A percentile compares a stretch with the other conserved stretches of the same genome.
Conservation (phyloP, 192 early-diverging fungal species). For the Lunasporangiospora selenospora region DNA sequence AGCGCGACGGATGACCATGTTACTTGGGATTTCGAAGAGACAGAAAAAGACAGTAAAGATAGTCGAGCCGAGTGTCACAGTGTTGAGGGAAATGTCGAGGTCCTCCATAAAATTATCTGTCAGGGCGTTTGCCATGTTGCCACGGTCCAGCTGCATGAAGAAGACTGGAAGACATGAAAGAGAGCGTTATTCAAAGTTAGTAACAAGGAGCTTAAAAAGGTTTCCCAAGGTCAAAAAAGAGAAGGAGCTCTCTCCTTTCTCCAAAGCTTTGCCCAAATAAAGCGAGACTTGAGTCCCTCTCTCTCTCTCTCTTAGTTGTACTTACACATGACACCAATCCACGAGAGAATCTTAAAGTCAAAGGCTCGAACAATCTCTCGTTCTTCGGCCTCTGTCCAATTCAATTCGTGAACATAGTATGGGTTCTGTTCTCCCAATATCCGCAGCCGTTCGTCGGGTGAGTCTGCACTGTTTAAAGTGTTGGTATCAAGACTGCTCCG, state of each 20-base stretch:
- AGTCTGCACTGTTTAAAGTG: not conserved
- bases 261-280: not conserved
- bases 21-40: slow-evolving; percentile 54
- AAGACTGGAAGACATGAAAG: slow-evolving; percentile 23
- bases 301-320: too few relatives aligned
- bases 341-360: not conserved
- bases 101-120: slow-evolving; percentile 58
- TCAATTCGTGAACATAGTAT: slow-evolving; percentile 40
- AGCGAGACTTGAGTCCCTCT: too few relatives aligned
- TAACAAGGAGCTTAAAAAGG: not conserved
- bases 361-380: slow-evolving; percentile 51
- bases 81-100: slow-evolving; percentile 53
- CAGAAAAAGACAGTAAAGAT: slow-evolving; percentile 53
- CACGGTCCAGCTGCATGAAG: slow-evolving; percentile 55
- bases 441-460: slow-evolving; percentile 8
- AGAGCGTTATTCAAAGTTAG: not conserved
- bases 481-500: slow-evolving; percentile 1
- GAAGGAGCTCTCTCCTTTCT: not conserved
- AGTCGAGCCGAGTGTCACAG: slow-evolving; percentile 54
- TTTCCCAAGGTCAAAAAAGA: too few relatives aligned
- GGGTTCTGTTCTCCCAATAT: slow-evolving; percentile 18
- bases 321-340: too few relatives aligned
- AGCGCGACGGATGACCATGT: slow-evolving; percentile 50
- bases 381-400: slow-evolving; percentile 63
- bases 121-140: slow-evolving; percentile 56